phyloP scores from a whole-genome alignment of 257 asterid species.

The Striga asiatica region DNA sequence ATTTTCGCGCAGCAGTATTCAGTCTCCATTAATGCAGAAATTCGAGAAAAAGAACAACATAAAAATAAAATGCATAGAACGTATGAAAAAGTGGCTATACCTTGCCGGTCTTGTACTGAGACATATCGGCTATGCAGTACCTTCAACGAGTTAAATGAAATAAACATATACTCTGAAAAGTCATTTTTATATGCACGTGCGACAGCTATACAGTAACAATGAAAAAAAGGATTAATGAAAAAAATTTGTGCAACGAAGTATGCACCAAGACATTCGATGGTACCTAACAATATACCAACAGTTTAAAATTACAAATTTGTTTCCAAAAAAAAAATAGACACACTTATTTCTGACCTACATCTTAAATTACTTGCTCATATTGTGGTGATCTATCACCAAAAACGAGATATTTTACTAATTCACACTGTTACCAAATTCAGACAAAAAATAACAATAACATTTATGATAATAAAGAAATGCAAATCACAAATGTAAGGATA shows the following conservation, averaged over 20 bases:
- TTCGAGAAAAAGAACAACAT: background rate
- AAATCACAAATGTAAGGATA: slow-evolving; percentile 61
- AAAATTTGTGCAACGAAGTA: no score
- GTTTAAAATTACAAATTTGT: no score
- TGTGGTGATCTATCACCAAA: background rate
- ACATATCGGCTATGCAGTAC: slow-evolving; percentile 98
- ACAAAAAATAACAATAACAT: slow-evolving; percentile 4
- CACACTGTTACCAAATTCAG: slow-evolving; percentile 4
- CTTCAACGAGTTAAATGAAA: slow-evolving; percentile 38
- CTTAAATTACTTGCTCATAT: slow-evolving; percentile 1
- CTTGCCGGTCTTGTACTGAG: slow-evolving; percentile 91
- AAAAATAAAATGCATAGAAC: slow-evolving; percentile 6
- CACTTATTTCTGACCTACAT: background rate
- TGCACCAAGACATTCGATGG: no score
- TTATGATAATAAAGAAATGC: slow-evolving; percentile 4
- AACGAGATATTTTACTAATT: slow-evolving; percentile 7
- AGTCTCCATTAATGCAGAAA: background rate
- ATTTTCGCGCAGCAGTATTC: no score
- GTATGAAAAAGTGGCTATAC: slow-evolving; percentile 22
- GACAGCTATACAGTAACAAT: no score
- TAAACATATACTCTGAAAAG: background rate
- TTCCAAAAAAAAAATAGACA: no score
- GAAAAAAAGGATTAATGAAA: no score
- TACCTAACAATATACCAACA: no score
- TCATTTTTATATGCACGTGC: no score